Conservation (phyloP, 179 eudicot species). For the Spinacia oleracea region DNA sequence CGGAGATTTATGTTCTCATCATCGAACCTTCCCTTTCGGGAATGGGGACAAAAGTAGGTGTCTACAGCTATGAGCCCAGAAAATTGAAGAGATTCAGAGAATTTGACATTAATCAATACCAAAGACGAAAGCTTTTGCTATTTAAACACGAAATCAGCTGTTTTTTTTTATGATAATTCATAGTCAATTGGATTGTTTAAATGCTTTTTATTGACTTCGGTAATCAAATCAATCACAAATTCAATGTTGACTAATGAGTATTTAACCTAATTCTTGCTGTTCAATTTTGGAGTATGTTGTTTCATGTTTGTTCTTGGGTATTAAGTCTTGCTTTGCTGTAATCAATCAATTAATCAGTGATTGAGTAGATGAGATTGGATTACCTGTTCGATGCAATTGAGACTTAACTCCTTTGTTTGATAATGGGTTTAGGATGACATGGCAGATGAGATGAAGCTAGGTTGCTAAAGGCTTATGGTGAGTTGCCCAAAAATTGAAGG, state of each 20-base stretch:
- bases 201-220: too few species aligned
- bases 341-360: neutral
- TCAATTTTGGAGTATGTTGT: too few species aligned
- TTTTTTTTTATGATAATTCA: neutral
- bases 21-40: too few species aligned
- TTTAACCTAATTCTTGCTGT: too few species aligned
- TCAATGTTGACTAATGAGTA: too few species aligned
- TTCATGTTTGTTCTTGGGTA: neutral
- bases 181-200: neutral
- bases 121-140: neutral
- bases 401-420: neutral
- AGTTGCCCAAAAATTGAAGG: conserved; percentile 69
- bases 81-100: too few species aligned
- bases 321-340: neutral
- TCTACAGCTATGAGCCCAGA: too few species aligned
- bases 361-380: neutral
- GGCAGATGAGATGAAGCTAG: conserved; percentile 86
- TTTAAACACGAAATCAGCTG: neutral
- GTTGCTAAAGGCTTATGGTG: conserved; percentile 67
- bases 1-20: too few species aligned
- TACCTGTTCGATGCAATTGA: neutral
- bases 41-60: too few species aligned
- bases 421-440: conserved; percentile 62
- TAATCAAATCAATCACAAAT: too few species aligned
- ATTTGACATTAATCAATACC: too few species aligned